These are phyloP conservation scores for Candida nemodendra DNA, from an alignment of 805 yeast genomes.

Conservation along the genomic window DNA sequence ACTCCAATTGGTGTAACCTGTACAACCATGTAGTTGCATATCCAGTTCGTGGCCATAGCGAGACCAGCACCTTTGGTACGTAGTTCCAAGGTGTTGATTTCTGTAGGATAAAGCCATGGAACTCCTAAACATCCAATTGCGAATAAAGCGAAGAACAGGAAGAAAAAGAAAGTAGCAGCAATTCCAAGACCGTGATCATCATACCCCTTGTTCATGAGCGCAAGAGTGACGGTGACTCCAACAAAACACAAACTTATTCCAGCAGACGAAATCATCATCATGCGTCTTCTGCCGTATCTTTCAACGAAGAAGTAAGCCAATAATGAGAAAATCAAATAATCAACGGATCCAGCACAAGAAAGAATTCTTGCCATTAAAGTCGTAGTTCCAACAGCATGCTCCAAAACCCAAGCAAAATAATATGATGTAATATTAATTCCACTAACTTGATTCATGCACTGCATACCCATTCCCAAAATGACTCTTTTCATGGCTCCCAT, in stretches of 20 bases:
- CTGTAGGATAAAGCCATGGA: slow-evolving; percentile 26
- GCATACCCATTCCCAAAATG: slow-evolving; percentile 33
- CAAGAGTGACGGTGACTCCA: slow-evolving; percentile 31
- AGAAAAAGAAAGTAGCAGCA: slow-evolving; percentile 35
- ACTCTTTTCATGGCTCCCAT: slow-evolving; percentile 25
- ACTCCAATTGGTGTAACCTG: slow-evolving; percentile 13
- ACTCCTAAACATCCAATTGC: slow-evolving; percentile 28
- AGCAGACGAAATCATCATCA: slow-evolving; percentile 36
- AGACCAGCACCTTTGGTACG: slow-evolving; percentile 29
- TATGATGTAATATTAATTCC: slow-evolving; percentile 34
- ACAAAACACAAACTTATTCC: slow-evolving; percentile 43
- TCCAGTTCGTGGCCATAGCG: slow-evolving; percentile 31
- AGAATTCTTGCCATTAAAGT: slow-evolving; percentile 39
- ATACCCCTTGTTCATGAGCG: slow-evolving; percentile 23
- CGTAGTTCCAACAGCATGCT: slow-evolving; percentile 33
- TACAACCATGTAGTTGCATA: slow-evolving; percentile 13
- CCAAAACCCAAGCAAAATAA: slow-evolving; percentile 12
- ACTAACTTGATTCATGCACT: slow-evolving; percentile 37
- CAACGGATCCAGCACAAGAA: slow-evolving; percentile 27
- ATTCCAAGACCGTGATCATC: slow-evolving; percentile 32
- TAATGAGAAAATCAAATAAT: slow-evolving; percentile 20
- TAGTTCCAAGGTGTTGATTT: slow-evolving; percentile 26
- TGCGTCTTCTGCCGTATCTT: slow-evolving; percentile 43
- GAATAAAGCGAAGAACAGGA: slow-evolving; percentile 36
- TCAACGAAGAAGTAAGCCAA: slow-evolving; percentile 32